Percentiles rank a stretch among this genome's conserved stretches.
Conservation (phyloP, 345 rosid species). For the Arabis alpina region DNA sequence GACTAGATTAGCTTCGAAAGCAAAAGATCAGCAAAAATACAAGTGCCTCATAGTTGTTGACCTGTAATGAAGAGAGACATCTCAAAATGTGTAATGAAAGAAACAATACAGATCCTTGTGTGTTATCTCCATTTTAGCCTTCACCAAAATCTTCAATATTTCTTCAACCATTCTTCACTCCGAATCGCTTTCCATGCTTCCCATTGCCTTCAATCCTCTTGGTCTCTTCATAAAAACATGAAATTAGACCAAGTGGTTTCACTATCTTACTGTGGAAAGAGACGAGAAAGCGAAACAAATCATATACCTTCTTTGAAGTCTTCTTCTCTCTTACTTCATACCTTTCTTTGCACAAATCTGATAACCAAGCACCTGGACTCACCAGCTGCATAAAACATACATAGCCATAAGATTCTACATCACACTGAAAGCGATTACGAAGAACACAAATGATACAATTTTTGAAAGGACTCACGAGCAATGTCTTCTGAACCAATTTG, state of each 20-base stretch:
- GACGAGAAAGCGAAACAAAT: slow-evolving; percentile 3
- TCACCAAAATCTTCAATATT: slow-evolving; percentile 27
- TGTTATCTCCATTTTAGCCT: slow-evolving; percentile 19
- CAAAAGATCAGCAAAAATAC: slow-evolving; percentile 36
- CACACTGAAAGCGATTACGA: neutral
- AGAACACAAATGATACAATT: slow-evolving; percentile 4
- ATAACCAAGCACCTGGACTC: slow-evolving; percentile 92
- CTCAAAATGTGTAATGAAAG: slow-evolving; percentile 32
- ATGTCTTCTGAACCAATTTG: slow-evolving; percentile 79
- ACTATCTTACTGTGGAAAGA: neutral
- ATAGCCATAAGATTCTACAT: slow-evolving; percentile 4
- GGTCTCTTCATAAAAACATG: slow-evolving; percentile 50
- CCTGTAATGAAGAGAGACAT: slow-evolving; percentile 31
- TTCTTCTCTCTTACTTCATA: slow-evolving; percentile 95
- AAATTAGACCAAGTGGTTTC: neutral
- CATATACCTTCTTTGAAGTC: slow-evolving; percentile 79
- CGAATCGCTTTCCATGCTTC: slow-evolving; percentile 65
- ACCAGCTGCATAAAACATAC: slow-evolving; percentile 57
- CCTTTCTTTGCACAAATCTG: slow-evolving; percentile 81
- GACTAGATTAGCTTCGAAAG: slow-evolving; percentile 33
- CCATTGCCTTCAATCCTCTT: slow-evolving; percentile 71
- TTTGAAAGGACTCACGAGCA: slow-evolving; percentile 55
- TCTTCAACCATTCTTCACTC: slow-evolving; percentile 33
- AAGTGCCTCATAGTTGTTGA: slow-evolving; percentile 30
- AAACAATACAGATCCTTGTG: slow-evolving; percentile 11